phyloP scores from a whole-genome alignment of 139 green algal genomes.

The Coccomyxa sp. region DNA sequence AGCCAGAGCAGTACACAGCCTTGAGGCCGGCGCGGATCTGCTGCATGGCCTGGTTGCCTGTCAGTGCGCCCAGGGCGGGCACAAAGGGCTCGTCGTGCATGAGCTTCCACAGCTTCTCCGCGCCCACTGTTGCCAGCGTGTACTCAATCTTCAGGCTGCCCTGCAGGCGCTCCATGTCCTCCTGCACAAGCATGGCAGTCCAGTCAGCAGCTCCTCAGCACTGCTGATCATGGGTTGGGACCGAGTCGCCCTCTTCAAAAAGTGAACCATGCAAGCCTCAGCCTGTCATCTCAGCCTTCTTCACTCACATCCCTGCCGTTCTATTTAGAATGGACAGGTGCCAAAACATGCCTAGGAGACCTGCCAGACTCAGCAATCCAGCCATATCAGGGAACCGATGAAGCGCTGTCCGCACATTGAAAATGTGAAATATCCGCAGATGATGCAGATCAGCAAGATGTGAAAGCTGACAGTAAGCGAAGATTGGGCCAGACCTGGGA shows the following conservation, averaged over 20 bases:
- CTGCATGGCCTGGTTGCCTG: conserved; percentile 55
- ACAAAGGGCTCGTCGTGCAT: conserved; percentile 67
- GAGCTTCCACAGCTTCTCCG: conserved; percentile 71
- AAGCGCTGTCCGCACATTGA: too few species aligned
- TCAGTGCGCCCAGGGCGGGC: conserved; percentile 70
- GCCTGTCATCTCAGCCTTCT: background rate
- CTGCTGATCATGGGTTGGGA: too few species aligned
- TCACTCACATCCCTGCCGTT: background rate
- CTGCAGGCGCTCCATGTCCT: conserved; percentile 66
- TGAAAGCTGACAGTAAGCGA: too few species aligned
- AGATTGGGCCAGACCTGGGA: background rate
- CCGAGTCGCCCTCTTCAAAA: background rate
- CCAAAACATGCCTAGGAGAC: background rate
- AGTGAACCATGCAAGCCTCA: background rate
- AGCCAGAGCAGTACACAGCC: conserved; percentile 88
- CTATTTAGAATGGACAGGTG: too few species aligned
- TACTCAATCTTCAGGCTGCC: conserved; percentile 68
- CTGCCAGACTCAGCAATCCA: too few species aligned
- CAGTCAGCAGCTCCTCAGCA: too few species aligned
- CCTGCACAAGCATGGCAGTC: background rate
- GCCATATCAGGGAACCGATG: too few species aligned
- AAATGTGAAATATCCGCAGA: too few species aligned
- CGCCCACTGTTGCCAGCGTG: conserved; percentile 56
- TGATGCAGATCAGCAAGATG: too few species aligned
- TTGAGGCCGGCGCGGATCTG: conserved; percentile 63